phyloP scores from a whole-genome alignment of 441 rosid genomes.

The Eutrema salsugineum region DNA sequence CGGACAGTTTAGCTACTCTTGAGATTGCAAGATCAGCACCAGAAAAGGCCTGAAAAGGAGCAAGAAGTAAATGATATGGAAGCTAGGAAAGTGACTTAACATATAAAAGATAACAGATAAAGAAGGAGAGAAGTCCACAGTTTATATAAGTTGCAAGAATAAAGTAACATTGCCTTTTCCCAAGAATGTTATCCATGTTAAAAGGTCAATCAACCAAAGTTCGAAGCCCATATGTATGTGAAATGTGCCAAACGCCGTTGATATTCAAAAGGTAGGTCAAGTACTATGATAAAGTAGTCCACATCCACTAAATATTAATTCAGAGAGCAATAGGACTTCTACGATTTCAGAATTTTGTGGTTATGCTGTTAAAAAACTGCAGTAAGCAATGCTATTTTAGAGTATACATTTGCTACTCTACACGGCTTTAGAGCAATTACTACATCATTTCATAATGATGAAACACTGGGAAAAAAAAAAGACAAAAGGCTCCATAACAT shows the following conservation, averaged over 20 bases:
- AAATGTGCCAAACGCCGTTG: neutral
- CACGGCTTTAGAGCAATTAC: neutral
- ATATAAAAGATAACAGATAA: neutral
- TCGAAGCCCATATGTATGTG: neutral
- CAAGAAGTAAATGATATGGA: neutral
- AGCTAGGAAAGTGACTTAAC: neutral
- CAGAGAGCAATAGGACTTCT: neutral
- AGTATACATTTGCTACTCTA: neutral
- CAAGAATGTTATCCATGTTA: neutral
- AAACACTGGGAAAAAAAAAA: neutral
- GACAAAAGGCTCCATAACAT: slow-evolving; percentile 28
- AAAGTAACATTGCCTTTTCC: neutral
- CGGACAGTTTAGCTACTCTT: slow-evolving; percentile 44
- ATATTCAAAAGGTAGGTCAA: slow-evolving; percentile 5
- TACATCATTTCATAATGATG: slow-evolving; percentile 8
- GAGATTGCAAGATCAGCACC: slow-evolving; percentile 76
- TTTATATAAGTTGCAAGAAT: neutral
- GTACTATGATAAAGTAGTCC: neutral
- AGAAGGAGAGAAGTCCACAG: neutral
- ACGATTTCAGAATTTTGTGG: neutral
- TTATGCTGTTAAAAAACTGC: neutral
- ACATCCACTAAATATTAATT: neutral
- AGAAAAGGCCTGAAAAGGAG: slow-evolving; percentile 75
- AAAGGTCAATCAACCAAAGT: neutral
- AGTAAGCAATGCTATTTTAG: neutral